phyloP scores from a whole-genome alignment of 176 grass and related monocot genomes.

The Ensete ventricosum region DNA sequence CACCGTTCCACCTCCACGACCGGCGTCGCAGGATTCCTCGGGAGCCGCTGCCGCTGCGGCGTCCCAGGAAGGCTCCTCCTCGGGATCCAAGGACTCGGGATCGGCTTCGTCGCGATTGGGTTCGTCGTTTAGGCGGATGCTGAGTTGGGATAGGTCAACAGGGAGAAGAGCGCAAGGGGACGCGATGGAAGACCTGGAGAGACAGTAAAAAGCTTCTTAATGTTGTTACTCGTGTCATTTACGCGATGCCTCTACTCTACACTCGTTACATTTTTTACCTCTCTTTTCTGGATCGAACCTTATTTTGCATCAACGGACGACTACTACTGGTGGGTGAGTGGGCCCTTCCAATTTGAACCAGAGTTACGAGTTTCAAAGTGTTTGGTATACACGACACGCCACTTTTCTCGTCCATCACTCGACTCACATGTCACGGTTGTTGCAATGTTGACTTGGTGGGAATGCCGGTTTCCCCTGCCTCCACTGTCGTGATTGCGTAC shows the following conservation, averaged over 20 bases:
- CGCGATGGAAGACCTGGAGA: conserved; percentile 1
- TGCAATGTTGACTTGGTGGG: no score
- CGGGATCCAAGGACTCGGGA: neutral
- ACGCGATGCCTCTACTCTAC: no score
- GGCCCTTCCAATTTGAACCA: neutral
- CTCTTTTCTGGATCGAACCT: neutral
- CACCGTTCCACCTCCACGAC: neutral
- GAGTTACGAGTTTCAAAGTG: neutral
- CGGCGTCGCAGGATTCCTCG: neutral
- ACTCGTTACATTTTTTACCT: neutral
- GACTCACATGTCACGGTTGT: no score
- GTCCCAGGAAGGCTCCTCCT: neutral
- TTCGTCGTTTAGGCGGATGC: neutral
- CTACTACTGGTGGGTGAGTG: neutral
- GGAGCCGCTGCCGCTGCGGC: neutral
- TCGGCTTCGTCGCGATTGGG: neutral
- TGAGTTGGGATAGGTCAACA: conserved; percentile 6
- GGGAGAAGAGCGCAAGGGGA: conserved; percentile 6
- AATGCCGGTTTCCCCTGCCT: no score
- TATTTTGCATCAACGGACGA: no score
- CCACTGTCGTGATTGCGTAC: no score
- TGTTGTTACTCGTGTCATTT: no score
- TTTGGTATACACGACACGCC: neutral
- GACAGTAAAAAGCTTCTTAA: neutral
- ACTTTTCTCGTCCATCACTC: neutral